These are phyloP conservation scores for Xylariaceae sp. DNA, from an alignment of 2,329 filamentous ascomycete genomes.

Conservation along the genomic window DNA sequence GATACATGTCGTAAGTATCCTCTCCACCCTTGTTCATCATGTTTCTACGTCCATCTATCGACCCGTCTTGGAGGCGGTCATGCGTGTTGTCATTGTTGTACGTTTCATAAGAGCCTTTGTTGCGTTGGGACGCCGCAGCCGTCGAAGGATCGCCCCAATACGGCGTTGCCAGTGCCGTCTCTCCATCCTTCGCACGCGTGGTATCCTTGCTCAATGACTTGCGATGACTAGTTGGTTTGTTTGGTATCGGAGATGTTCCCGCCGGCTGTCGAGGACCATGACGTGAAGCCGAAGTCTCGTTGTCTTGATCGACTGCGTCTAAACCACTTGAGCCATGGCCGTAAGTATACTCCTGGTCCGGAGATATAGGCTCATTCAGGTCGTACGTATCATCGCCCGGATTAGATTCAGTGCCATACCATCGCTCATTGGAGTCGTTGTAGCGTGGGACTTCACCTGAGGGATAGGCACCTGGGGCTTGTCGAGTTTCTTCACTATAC, in stretches of 20 bases:
- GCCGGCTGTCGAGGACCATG: not conserved
- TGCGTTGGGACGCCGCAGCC: not conserved
- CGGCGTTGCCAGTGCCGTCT: not conserved
- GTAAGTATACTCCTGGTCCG: not conserved
- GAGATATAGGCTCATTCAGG: not conserved
- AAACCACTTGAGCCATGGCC: not conserved
- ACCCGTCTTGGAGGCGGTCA: not conserved
- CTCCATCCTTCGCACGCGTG: not conserved
- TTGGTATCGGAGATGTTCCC: not conserved
- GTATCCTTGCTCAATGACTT: not conserved
- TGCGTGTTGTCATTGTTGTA: not conserved
- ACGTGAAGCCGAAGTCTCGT: not conserved
- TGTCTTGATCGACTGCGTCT: not conserved
- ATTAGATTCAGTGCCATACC: not conserved
- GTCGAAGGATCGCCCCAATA: not conserved
- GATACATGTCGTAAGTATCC: not conserved
- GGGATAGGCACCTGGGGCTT: slow-evolving; percentile 17
- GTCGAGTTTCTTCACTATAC: slow-evolving; percentile 1
- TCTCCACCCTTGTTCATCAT: not conserved
- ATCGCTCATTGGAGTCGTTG: slow-evolving; percentile 4
- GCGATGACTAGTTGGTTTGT: not conserved
- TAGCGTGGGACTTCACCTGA: slow-evolving; percentile 16
- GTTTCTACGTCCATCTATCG: not conserved
- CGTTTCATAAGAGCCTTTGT: not conserved
- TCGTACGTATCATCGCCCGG: not conserved